Base-by-base conservation (phyloP, 2,329 filamentous ascomycete genomes). In the Penicillium concentricum region DNA sequence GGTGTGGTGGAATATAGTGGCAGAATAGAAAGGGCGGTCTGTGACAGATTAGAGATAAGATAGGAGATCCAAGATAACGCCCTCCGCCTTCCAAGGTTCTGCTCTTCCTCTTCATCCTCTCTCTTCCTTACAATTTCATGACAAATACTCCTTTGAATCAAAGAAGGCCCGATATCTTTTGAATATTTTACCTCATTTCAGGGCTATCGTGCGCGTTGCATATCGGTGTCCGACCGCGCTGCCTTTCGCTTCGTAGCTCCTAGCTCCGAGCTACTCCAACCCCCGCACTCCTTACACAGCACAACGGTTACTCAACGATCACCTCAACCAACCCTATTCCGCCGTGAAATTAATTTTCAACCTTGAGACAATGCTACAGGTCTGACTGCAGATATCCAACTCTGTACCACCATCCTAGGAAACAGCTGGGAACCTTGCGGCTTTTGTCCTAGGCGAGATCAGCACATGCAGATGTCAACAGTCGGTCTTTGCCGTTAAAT, bases 181-280 rank as follows among this genome's bases (percentile, higher is more conserved):
- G 8, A 32, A 16, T 2, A 2, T 37, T 24, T 22, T 20, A 15
- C 12, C 2, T 34, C 3, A 34, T n/a, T 18, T 34, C 20, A 2
- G 28, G n/a, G 9, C 48, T 41, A 22, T 28, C 8, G n/a, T 46
- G 35, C 20, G n/a, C 20, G 18, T 47, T 41, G 20, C 28, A 52
- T 7, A 30, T 24, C n/a, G 12, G 20, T 48, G 16, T 34, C 20
- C 16, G 10, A 35, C 45, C 41, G n/a, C 34, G 13, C 35, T 18
- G 46, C 42, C 13, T 22, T 22, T 41, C n/a, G 35, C 28, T 38
- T 52, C 30, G 16, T 18, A 46, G 54, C 48, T 56, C 48, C 54
- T 18, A 46, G 54, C 48, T 56, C 48, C 54, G 20, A 52, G 24
- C 54, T 56, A 55, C 52, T 51, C 54, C 54, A 52, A 56, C 48